Evolutionary conservation across 345 rosid genomes (phyloP), one percentile per base, ranked within the genome.

Genomic region (Erucastrum elatum): DNA sequence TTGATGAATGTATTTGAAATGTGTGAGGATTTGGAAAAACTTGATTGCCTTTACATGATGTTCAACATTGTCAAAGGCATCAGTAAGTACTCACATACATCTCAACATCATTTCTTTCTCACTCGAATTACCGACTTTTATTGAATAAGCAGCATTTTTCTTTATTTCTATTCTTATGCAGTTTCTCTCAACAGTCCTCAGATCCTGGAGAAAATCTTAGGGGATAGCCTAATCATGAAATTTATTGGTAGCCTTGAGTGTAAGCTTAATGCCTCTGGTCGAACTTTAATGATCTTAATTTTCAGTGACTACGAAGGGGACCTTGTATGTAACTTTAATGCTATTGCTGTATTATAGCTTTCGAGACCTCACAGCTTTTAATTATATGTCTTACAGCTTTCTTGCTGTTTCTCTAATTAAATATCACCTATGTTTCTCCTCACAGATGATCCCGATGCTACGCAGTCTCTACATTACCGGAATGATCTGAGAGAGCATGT

Each of bases 201-300:
- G 83, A 87, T 95, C 68, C 88, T 93, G 68, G 96, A 89, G 80
- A 91, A 84, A 84, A 85, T 93, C 66, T 88, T 91, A 66, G 96
- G 89, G 82, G 94, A 93, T 86, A 91, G 89, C 66, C 82, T 91
- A 81, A 87, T 95, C 82, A 88, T 95, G 93, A 92, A 93, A 77
- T 81, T 89, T 67, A 85, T 95, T 39, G 97, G 99, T 66, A 84
- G 97, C 72, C 98, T 95, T 10, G 99, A 93, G 87, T 89, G 99
- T 95, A 87, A 88, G 97, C 56, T 63, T 71, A 3, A 51, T 49
- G 59, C 59, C 59, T 29, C 34, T 71, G 37, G 67, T 71, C 13
- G 37, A 71, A 51, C 30, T 13, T 56, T 71, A 31, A 15, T 78
- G 27, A 55, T 71, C 66, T 15, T 71, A 55, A 58, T 26, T 64